Base-by-base conservation (phyloP, 2,329 filamentous ascomycete species). In the Fusarium bactridioides region DNA sequence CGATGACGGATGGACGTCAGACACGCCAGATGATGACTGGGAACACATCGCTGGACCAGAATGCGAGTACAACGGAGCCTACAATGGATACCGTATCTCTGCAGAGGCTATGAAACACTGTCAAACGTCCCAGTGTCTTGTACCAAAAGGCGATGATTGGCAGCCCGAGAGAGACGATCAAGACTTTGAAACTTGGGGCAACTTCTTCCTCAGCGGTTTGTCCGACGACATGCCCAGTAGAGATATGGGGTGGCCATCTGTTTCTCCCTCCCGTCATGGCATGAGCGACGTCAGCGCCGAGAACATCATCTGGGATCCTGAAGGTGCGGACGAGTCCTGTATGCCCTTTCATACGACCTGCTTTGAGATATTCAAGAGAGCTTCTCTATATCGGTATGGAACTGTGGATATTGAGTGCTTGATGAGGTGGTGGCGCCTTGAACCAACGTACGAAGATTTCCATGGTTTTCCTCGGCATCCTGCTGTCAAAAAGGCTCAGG, bases 311-410 rank as follows among this genome's bases (percentile, higher is more conserved):
- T 60, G 48, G 33, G 18, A 48, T 8, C 2, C 8, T 7, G 61
- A 68, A 3, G 47, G 48, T 1, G 37, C 43, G 3, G 35, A 63
- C 2, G 56, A 67, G 1, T 62, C 58, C 5, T 57, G 59, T 1
- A 72, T 80, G 53, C 77, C 78, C 3, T 80, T 80, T 19, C 79
- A 80, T 12, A 74, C 79, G 1, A 67, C 76, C 1, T 80, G 79
- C 47, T 59, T 80, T 3, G 79, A 80, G 53, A 56, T 80, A 2
- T 80, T 74, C 50, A 79, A 77, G 37, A 55, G 77, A n/a, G 78
- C 72, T 2, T 76, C 70, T 4, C 29, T 75, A 7, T 25, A 38
- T 10, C 67, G 73, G 4, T 53, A 59, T 29, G 63, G 72, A 1
- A 48, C 27, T 1, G 55, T 80, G 5, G 77, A 77, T 33, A 15